Base-by-base conservation (phyloP, 108 stramenopile genomes). In the Nannochloropsis granulata region DNA sequence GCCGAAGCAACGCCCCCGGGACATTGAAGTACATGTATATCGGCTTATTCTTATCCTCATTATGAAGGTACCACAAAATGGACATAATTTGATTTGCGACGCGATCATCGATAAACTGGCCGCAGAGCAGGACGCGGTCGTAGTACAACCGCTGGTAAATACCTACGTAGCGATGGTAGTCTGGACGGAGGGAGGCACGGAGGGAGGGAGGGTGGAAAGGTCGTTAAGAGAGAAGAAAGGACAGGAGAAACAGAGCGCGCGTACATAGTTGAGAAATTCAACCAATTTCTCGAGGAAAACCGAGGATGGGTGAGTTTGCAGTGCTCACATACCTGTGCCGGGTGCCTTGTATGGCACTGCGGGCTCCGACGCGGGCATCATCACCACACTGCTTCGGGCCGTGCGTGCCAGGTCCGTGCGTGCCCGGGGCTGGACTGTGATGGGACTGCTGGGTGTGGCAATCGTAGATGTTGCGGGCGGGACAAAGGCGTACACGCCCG, bases 21-120 rank as follows among this genome's bases (percentile, higher is more conserved):
- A 93, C 90, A 84, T 96, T 96, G 83, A 96, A 92, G 85, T 95
- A 98, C 19, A 98, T 87, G 82, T 90, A 87, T 78, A 98, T 95
- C 23, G 90, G 87, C 80, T 91, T 89, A 21, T 81, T 88, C 44
- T 90, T 83, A 87, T 87, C 85, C 82, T 95, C 91, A 45, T 93
- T 82, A 8, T 81, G 42, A 24, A 84, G 81, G 44, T 82, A 88
- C 78, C 81, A 81, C 44, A 88, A 25, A 81, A 85, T 88, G 21
- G 94, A 91, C 82, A 95, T 96, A 84, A 96, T 92, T 86, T 92
- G 90, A 84, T 98, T 98, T 82, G 95, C 94, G 24, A 91, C 91
- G 81, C 95, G 91, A 25, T 95, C 94, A 86, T 96, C 95, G 84
- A 98, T 95, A 88, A 92, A 97, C 45, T 92, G 90, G 24, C 88